Evolutionary conservation across 1,284 basidiomycete genomes (phyloP), one percentile per base, ranked within the genome.

Genomic region (Pseudozyma thailandica): DNA sequence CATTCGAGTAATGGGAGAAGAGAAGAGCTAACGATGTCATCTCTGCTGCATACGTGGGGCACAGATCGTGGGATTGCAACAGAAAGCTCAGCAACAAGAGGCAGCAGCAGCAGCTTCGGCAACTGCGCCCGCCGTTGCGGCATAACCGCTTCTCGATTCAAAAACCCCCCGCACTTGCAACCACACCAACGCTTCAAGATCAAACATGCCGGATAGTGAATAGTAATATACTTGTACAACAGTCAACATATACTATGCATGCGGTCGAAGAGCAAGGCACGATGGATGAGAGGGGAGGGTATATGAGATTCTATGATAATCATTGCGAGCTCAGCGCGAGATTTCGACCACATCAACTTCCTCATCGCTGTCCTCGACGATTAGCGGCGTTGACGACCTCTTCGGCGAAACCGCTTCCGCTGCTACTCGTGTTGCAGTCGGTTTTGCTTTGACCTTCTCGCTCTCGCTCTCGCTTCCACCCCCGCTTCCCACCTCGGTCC

Each of bases 1-100:
- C n/a, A n/a, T n/a, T n/a, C 4, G 21, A 27, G 12, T 16, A 8
- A 18, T 5, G 43, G 41, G 23, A 12, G 26, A 15, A 9, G 44
- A 16, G 12, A 12, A 20, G 33, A n/a, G 48, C 52, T 52, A 28
- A 57, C 30, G 13, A 30, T 31, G 12, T 25, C 20, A n/a, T 44
- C 23, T 25, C 18, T 30, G 23, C 15, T 18, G n/a, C 18, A 13
- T 38, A 16, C n/a, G n/a, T 12, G 7, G 15, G 12, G 9, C 13
- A 41, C 39, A 76, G 74, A 74, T 76, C 39, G 66, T 76, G 23
- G 61, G 59, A 30, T 46, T 77, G 27, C 75, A 77, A 49, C 45
- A 64, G 20, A 69, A 72, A 38, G 69, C 72, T 10, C 75, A 77
- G 47, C 66, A 75, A 52, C 33, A 52, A 42, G n/a, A n/a, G n/a